Evolutionary conservation across 2,329 filamentous ascomycete genomes (phyloP).

Genomic region (Beauveria scarabaeidicola): DNA sequence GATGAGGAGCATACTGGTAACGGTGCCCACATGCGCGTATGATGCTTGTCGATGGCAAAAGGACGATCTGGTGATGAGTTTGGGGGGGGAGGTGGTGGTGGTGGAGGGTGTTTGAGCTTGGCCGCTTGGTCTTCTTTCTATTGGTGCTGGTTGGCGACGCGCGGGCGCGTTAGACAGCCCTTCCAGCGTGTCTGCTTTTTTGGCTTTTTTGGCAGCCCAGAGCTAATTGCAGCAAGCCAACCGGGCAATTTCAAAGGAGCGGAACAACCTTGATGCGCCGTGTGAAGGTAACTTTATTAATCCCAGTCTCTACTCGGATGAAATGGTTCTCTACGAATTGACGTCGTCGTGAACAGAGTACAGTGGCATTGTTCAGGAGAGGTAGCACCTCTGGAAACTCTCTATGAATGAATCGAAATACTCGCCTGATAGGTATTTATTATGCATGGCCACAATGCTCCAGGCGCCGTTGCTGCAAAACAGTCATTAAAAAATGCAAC

Average conservation of each 20-base stretch:
- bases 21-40: slow-evolving; percentile 6
- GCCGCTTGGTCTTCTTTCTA: neutral
- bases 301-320: too few species aligned
- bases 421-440: too few species aligned
- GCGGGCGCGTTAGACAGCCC: slow-evolving; percentile 9
- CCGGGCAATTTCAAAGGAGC: neutral
- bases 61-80: neutral
- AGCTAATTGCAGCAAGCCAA: neutral
- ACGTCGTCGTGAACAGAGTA: too few species aligned
- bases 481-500: neutral
- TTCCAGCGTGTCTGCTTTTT: slow-evolving; percentile 10
- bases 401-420: too few species aligned
- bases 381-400: too few species aligned
- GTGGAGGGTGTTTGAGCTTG: slow-evolving; percentile 6
- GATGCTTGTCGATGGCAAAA: slow-evolving; percentile 1
- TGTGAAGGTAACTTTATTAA: neutral
- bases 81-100: neutral
- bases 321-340: too few species aligned
- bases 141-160: slow-evolving; percentile 1
- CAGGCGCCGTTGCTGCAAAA: neutral
- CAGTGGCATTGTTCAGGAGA: too few species aligned
- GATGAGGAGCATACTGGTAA: slow-evolving; percentile 64
- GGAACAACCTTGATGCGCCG: slow-evolving; percentile 9
- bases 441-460: neutral
- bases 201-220: neutral